Evolutionary conservation across 257 asterid genomes (phyloP).

Genomic region (Ehretia macrophylla): DNA sequence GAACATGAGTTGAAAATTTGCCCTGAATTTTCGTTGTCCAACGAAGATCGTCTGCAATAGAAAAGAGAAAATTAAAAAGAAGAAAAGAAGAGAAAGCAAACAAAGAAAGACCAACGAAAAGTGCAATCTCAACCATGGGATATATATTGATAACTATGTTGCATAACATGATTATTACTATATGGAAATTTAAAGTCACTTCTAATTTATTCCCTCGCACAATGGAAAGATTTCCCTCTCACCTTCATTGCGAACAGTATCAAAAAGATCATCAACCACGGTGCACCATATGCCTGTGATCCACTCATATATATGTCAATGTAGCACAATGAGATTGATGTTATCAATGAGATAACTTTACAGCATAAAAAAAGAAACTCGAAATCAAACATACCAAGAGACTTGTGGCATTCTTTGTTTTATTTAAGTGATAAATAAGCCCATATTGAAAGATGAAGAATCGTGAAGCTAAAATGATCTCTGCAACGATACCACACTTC

Average conservation of each 20-base stretch:
- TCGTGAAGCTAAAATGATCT: conserved; percentile 65
- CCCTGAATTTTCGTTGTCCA: conserved; percentile 88
- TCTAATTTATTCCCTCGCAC: no score
- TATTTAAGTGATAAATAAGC: conserved; percentile 81
- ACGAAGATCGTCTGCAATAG: conserved; percentile 70
- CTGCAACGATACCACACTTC: conserved; percentile 71
- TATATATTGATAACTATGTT: no score
- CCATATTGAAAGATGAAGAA: conserved; percentile 94
- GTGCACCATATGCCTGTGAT: conserved; percentile 77
- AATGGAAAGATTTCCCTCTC: conserved; percentile 8
- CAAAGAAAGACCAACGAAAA: neutral
- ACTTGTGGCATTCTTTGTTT: conserved; percentile 47
- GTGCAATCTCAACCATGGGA: neutral
- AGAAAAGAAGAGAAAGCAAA: neutral
- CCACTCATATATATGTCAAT: conserved; percentile 16
- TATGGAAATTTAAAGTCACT: no score
- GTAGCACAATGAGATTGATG: neutral
- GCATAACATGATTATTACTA: no score
- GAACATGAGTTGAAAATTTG: conserved; percentile 83
- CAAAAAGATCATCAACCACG: conserved; percentile 86
- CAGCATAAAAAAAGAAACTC: conserved; percentile 7
- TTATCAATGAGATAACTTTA: neutral
- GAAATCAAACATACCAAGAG: conserved; percentile 52
- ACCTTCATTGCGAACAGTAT: conserved; percentile 96
- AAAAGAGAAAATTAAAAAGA: neutral